phyloP scores from a whole-genome alignment of 495 filamentous ascomycete genomes.

The Xylaria cubensis region DNA sequence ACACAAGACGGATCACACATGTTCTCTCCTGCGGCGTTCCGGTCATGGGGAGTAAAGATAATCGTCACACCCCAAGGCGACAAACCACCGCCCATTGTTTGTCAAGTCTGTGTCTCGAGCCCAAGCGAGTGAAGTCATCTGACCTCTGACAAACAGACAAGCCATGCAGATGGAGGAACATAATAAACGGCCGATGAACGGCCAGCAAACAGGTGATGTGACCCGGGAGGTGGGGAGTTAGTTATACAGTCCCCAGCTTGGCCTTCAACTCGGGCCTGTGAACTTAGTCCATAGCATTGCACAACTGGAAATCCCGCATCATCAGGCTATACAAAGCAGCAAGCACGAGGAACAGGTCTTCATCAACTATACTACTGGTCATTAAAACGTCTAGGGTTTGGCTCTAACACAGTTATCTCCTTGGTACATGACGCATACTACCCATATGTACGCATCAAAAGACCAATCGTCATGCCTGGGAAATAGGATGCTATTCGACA shows the following conservation, averaged over 20 bases:
- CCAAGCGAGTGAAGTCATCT: not conserved
- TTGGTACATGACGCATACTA: not conserved
- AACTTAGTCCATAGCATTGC: constrained; percentile 4
- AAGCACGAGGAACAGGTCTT: not conserved
- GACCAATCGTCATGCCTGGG: constrained; percentile 27
- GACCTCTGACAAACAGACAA: constrained; percentile 1
- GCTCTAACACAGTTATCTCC: constrained; percentile 3
- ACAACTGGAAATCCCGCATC: not conserved
- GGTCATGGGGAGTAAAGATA: not conserved
- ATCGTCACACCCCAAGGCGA: not conserved
- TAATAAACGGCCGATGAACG: not conserved
- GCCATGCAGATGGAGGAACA: not conserved
- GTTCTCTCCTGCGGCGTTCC: not conserved
- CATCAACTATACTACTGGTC: not conserved
- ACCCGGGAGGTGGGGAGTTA: not conserved
- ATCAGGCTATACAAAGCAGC: constrained; percentile 7
- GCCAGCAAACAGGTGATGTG: not conserved
- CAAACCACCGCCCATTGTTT: constrained; percentile 11
- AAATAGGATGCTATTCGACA: constrained; percentile 37
- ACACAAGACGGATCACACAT: too few relatives aligned
- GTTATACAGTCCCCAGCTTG: constrained; percentile 1
- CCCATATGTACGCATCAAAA: not conserved
- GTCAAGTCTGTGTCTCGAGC: constrained; percentile 7
- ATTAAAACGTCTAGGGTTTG: constrained; percentile 4
- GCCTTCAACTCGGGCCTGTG: not conserved